These are phyloP conservation scores for Pichia ethanolica DNA, from an alignment of 805 yeast genomes.

Conservation along the genomic window DNA sequence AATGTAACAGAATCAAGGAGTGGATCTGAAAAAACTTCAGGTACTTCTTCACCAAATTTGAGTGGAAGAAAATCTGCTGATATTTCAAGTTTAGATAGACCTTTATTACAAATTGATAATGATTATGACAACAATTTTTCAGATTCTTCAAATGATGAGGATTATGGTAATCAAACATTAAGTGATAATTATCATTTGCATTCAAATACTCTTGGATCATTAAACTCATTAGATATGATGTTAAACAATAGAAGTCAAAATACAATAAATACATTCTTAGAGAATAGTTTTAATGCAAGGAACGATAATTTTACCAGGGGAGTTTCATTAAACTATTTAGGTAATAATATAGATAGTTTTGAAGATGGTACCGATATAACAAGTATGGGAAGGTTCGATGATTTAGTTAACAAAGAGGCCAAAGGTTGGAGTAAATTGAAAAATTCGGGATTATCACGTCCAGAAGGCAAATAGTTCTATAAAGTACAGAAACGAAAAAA, in stretches of 20 bases:
- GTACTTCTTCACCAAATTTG: background rate
- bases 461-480: too few species aligned
- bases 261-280: background rate
- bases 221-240: conserved; percentile 2
- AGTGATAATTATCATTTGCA: background rate
- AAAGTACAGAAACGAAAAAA: too few species aligned
- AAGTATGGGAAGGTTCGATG: background rate
- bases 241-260: background rate
- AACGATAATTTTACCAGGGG: background rate
- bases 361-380: conserved; percentile 6
- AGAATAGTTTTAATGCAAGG: background rate
- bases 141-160: background rate
- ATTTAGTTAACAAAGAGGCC: too few species aligned
- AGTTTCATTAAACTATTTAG: conserved; percentile 2
- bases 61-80: background rate
- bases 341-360: conserved; percentile 1
- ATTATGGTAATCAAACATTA: background rate
- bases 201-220: background rate
- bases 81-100: background rate
- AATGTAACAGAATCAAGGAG: background rate
- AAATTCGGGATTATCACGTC: background rate
- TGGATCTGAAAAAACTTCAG: background rate
- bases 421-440: background rate
- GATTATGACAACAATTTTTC: conserved; percentile 1
- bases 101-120: background rate